Conservation (phyloP, 352 stramenopile species). For the Phytophthora pistaciae region DNA sequence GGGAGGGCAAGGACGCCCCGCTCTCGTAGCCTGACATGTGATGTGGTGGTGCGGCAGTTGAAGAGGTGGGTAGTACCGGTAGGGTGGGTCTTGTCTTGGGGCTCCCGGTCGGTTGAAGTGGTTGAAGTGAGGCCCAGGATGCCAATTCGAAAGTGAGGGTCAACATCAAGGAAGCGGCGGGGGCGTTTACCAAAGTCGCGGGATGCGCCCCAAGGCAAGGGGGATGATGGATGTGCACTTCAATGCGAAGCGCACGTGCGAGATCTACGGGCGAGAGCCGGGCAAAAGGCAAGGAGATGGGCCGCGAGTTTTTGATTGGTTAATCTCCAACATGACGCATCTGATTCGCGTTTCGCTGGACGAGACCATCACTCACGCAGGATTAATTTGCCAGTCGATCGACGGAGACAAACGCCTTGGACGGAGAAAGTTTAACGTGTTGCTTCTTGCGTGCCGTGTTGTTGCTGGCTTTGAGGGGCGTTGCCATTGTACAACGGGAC, state of each 20-base stretch:
- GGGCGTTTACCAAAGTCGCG: neutral
- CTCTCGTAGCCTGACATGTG: conserved; percentile 50
- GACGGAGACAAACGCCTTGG: too few relatives aligned
- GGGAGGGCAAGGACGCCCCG: conserved; percentile 37
- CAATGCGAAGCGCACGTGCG: conserved; percentile 35
- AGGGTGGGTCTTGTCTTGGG: neutral
- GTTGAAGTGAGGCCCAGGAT: conserved; percentile 24
- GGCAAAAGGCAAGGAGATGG: conserved; percentile 25
- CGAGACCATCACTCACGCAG: conserved; percentile 28
- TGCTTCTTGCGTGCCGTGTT: neutral
- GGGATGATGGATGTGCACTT: conserved; percentile 38
- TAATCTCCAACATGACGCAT: conserved; percentile 32
- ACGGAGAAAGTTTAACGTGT: neutral
- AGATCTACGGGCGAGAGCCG: conserved; percentile 6
- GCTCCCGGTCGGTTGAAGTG: neutral
- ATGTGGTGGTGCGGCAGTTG: conserved; percentile 20
- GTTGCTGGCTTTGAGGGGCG: neutral
- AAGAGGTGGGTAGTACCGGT: neutral
- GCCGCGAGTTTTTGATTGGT: conserved; percentile 22
- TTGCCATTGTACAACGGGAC: neutral
- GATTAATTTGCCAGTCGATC: conserved; percentile 1
- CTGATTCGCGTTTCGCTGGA: conserved; percentile 39
- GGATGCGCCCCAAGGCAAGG: conserved; percentile 1
- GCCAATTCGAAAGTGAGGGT: conserved; percentile 41
- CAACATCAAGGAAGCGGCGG: conserved; percentile 6